phyloP scores from a whole-genome alignment of 139 green algal species.

The Asterochloris erici region DNA sequence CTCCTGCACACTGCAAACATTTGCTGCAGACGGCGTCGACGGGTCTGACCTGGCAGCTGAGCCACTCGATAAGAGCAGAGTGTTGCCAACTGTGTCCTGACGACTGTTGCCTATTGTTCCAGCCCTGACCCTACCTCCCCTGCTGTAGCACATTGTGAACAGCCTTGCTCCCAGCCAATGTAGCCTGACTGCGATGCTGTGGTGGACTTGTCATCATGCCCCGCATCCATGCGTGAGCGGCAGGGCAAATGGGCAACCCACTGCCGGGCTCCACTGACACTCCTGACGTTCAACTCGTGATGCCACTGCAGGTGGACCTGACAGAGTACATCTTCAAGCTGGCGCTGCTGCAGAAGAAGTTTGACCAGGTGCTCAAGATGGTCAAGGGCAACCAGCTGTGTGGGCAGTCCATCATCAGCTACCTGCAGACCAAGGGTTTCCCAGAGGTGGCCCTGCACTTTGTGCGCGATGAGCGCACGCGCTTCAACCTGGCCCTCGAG shows the following conservation, averaged over 20 bases:
- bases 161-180: too few species aligned
- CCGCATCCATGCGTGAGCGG: too few species aligned
- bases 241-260: neutral
- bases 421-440: conserved; percentile 96
- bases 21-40: too few species aligned
- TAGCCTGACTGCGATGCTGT: too few species aligned
- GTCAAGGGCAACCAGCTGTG: conserved; percentile 85
- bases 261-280: neutral
- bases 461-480: conserved; percentile 85
- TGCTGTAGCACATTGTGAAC: too few species aligned
- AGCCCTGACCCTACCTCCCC: too few species aligned
- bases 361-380: conserved; percentile 93
- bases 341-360: conserved; percentile 88
- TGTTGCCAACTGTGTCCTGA: too few species aligned
- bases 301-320: conserved; percentile 71
- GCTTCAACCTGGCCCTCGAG: conserved; percentile 94
- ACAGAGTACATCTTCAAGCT: conserved; percentile 99
- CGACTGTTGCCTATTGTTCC: too few species aligned
- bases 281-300: neutral
- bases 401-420: conserved; percentile 96
- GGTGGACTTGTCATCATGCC: too few species aligned
- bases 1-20: too few species aligned
- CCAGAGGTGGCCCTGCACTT: conserved; percentile 98
- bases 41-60: too few species aligned
- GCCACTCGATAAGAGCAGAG: too few species aligned